These are phyloP conservation scores for Soucietia sequanensis DNA, from an alignment of 805 yeast species.

Conservation along the genomic window DNA sequence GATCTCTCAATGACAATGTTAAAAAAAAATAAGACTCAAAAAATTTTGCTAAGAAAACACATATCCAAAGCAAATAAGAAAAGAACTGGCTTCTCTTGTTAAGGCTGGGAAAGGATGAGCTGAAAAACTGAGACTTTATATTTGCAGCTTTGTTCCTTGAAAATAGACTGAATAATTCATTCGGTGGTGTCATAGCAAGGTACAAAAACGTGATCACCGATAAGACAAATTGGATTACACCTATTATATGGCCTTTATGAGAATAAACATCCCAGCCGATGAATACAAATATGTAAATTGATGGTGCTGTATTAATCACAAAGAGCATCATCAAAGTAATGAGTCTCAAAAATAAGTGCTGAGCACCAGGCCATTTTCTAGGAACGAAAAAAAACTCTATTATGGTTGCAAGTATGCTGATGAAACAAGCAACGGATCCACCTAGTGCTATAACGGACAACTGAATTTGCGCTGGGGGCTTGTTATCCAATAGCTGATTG, in stretches of 20 bases:
- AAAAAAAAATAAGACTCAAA: slow-evolving; percentile 36
- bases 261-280: slow-evolving; percentile 23
- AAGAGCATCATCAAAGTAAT: slow-evolving; percentile 12
- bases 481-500: slow-evolving; percentile 38
- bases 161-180: slow-evolving; percentile 14
- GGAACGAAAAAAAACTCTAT: slow-evolving; percentile 27
- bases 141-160: slow-evolving; percentile 6
- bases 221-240: slow-evolving; percentile 24
- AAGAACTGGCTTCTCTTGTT: slow-evolving; percentile 17
- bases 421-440: slow-evolving; percentile 38
- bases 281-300: slow-evolving; percentile 27
- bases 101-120: slow-evolving; percentile 24
- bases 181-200: slow-evolving; percentile 27
- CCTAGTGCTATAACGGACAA: slow-evolving; percentile 47
- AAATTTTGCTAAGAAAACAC: slow-evolving; percentile 32
- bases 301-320: slow-evolving; percentile 23
- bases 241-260: slow-evolving; percentile 19
- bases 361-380: slow-evolving; percentile 21
- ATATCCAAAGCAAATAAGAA: slow-evolving; percentile 28
- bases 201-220: slow-evolving; percentile 28
- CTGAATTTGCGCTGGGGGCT: slow-evolving; percentile 44
- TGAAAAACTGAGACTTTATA: slow-evolving; percentile 13
- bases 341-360: slow-evolving; percentile 14
- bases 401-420: slow-evolving; percentile 24
- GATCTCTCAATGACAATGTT: slow-evolving; percentile 34